phyloP scores from a whole-genome alignment of 164 flowering plant genomes.

The grape (Vitis vinifera) region ASM3070453v1 NC_081810.1:3155001-3155500 shows the following conservation, averaged over 20 bases:
- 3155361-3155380: slow-evolving; percentile 58
- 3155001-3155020: slow-evolving; percentile 61
- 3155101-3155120: slow-evolving; percentile 31
- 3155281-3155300: slow-evolving; percentile 82
- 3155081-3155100: slow-evolving; percentile 34
- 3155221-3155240: slow-evolving; percentile 94
- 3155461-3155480: neutral
- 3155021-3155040: slow-evolving; percentile 66
- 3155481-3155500: neutral
- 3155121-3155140: slow-evolving; percentile 33
- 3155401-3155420: slow-evolving; percentile 93
- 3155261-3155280: slow-evolving; percentile 98
- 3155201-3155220: slow-evolving; percentile 86
- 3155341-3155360: neutral
- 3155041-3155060: slow-evolving; percentile 38
- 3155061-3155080: slow-evolving; percentile 58
- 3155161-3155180: slow-evolving; percentile 31
- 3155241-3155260: slow-evolving; percentile 73
- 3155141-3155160: slow-evolving; percentile 39
- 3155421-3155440: slow-evolving; percentile 86
- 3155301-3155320: slow-evolving; percentile 10
- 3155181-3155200: slow-evolving; percentile 40
- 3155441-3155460: neutral
- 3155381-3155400: slow-evolving; percentile 89
- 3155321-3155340: neutral